Evolutionary conservation across 257 asterid species (phyloP).

Genomic region (Solanum chmielewskii): DNA sequence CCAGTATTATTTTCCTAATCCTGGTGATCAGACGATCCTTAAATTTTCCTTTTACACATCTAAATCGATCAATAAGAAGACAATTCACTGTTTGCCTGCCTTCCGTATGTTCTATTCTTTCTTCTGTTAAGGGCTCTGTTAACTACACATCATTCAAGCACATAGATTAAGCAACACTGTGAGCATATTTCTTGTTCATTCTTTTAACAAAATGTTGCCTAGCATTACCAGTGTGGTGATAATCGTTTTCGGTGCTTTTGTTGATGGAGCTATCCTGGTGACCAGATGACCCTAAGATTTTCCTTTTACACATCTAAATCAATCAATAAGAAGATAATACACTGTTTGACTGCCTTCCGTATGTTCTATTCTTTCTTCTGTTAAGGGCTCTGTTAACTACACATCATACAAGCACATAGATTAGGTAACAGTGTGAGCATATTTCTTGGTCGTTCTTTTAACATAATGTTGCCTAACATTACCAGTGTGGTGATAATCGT

Average conservation of each 20-base stretch:
- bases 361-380: not conserved
- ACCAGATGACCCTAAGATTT: not conserved
- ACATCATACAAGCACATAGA: not conserved
- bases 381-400: not conserved
- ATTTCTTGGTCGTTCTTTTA: slow-evolving; percentile 7
- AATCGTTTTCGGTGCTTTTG: slow-evolving; percentile 75
- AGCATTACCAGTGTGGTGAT: slow-evolving; percentile 61
- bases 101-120: not conserved
- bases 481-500: slow-evolving; percentile 74
- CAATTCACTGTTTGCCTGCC: not conserved
- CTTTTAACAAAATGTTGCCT: slow-evolving; percentile 14
- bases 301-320: not conserved
- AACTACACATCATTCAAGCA: not conserved
- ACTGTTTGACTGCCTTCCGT: not conserved
- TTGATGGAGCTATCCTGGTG: slow-evolving; percentile 49
- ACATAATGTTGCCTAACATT: slow-evolving; percentile 21
- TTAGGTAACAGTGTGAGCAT: not conserved
- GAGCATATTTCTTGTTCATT: slow-evolving; percentile 2
- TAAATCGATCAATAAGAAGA: not conserved
- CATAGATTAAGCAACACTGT: not conserved
- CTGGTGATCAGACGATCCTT: not conserved
- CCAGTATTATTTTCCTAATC: not conserved
- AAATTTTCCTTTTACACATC: not conserved
- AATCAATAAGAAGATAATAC: not conserved
- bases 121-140: not conserved